Evolutionary conservation across 768 basidiomycete species (phyloP), one percentile per base, ranked within the genome.

Genomic region (Trametopsis cervina): DNA sequence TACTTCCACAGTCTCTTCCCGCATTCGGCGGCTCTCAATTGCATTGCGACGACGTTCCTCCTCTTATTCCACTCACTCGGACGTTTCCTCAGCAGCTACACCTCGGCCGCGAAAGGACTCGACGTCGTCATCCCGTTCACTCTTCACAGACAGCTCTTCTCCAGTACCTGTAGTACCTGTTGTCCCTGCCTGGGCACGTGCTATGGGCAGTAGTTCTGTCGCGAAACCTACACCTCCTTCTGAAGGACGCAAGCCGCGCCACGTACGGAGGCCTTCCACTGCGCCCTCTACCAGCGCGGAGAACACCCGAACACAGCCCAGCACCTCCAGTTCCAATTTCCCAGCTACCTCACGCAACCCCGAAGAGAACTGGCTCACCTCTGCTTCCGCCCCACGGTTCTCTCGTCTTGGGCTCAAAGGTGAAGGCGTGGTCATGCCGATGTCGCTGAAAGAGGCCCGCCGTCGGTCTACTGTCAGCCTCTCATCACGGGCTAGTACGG

Each of bases 391-490:
- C 20, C 62, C 62, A 13, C 42, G 46, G 42, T 63, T 63, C 56
- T 61, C 60, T n/a, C 53, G 62, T 0, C 47, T 58, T 17, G 51
- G 58, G 2, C 48, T 63, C 21, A 57, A 54, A 39, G 57, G 49
- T 13, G 51, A 55, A 35, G 60, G 62, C 45, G 60, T 63, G 22
- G 50, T 63, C 33, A 50, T 63, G 49, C 62, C 62, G 18, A 54
- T 63, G 10, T 50, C 49, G 27, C 54, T 51, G 49, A 53, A 50
- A 42, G 58, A 56, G 39, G 49, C 47, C 4, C 44, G 49, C 21
- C 50, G 57, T 13, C 53, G 56, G 12, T 55, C 55, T 1, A 53
- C 48, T 15, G 42, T 46, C 13, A 46, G 53, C 27, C 23, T 49
- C 27, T 25, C 48, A 27, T 38, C 22, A 18, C 29, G 2, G 13